Evolutionary conservation across 352 stramenopile species (phyloP).

Genomic region (Pythium myriotylum): DNA sequence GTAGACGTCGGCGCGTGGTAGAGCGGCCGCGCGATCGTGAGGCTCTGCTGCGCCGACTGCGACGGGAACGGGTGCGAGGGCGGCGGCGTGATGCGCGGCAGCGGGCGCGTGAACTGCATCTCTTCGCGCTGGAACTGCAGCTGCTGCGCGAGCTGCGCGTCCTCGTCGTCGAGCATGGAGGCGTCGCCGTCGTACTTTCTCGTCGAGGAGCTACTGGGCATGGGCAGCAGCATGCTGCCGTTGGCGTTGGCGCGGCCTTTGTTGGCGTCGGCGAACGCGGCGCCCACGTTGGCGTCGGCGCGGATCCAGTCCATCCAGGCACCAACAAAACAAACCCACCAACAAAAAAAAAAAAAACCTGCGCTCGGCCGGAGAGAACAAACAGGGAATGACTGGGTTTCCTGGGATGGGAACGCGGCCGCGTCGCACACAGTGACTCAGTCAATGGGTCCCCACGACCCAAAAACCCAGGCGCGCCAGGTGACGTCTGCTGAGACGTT

Average conservation of each 20-base stretch:
- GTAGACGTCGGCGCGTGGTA: no score
- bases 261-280: conserved; percentile 67
- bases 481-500: conserved; percentile 26
- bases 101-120: conserved; percentile 73
- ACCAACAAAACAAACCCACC: no score
- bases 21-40: not conserved
- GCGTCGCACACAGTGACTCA: conserved; percentile 26
- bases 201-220: conserved; percentile 14
- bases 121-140: conserved; percentile 75
- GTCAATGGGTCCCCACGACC: conserved; percentile 10
- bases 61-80: conserved; percentile 33
- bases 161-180: conserved; percentile 47
- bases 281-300: conserved; percentile 23
- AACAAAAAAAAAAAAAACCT: no score
- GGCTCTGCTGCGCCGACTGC: conserved; percentile 23
- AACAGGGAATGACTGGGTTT: conserved; percentile 12
- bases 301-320: no score
- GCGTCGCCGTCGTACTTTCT: conserved; percentile 23
- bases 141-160: conserved; percentile 74
- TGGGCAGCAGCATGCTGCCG: conserved; percentile 12
- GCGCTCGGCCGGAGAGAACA: conserved; percentile 5
- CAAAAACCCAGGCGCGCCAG: conserved; percentile 21
- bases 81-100: conserved; percentile 38
- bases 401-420: conserved; percentile 4
- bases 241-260: conserved; percentile 48